A percentile compares a stretch with the other conserved stretches of the same genome.
phyloP scores from a whole-genome alignment of 2,329 filamentous ascomycete species.

The Aspergillus viridinutans region DNA sequence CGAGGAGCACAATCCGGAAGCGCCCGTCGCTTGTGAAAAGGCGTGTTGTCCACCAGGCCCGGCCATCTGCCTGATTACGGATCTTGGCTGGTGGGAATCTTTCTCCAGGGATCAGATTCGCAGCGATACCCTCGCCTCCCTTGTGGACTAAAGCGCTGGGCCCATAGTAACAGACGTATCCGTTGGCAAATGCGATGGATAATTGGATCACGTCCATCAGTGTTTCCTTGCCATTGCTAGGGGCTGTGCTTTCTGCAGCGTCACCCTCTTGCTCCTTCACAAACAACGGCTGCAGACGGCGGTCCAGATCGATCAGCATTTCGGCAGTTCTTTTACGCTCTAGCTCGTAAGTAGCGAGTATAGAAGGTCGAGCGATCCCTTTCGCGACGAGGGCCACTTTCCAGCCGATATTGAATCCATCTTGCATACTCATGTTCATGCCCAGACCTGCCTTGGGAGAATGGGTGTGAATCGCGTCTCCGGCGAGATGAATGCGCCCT shows the following conservation, averaged over 20 bases:
- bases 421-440: slow-evolving; percentile 44
- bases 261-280: not conserved
- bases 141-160: slow-evolving; percentile 5
- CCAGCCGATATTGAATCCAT: slow-evolving; percentile 51
- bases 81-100: slow-evolving; percentile 18
- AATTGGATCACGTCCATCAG: slow-evolving; percentile 1
- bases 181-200: slow-evolving; percentile 3
- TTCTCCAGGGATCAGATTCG: slow-evolving; percentile 8
- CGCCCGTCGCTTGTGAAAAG: slow-evolving; percentile 31
- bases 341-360: slow-evolving; percentile 48
- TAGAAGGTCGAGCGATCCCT: slow-evolving; percentile 30
- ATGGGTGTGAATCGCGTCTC: slow-evolving; percentile 10
- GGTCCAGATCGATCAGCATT: slow-evolving; percentile 61
- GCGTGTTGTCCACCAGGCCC: slow-evolving; percentile 15
- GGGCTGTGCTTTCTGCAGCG: not conserved
- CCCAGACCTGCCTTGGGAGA: slow-evolving; percentile 9
- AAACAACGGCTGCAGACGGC: slow-evolving; percentile 18
- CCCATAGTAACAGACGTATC: slow-evolving; percentile 3
- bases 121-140: not conserved
- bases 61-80: slow-evolving; percentile 15
- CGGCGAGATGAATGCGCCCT: slow-evolving; percentile 8
- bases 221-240: not conserved
- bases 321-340: slow-evolving; percentile 58
- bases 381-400: slow-evolving; percentile 49
- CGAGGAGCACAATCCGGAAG: slow-evolving; percentile 49